Evolutionary conservation across 805 yeast genomes (phyloP).

Genomic region (Saccharomycopsis guyanensis): DNA sequence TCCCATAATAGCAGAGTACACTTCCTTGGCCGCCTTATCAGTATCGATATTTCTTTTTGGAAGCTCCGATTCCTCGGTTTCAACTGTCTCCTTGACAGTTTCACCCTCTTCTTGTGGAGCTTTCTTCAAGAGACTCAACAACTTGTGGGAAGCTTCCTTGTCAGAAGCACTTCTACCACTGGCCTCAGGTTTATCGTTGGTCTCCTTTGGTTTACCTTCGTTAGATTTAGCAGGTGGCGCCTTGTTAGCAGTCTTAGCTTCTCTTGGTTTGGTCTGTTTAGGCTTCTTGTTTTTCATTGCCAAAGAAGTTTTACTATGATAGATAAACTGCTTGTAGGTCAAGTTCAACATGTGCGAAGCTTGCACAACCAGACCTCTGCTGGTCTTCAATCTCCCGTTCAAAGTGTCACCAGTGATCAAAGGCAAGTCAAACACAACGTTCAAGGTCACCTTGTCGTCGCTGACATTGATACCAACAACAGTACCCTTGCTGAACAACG

Average conservation of each 20-base stretch:
- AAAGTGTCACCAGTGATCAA: slow-evolving; percentile 75
- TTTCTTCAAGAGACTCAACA: neutral
- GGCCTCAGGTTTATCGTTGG: neutral
- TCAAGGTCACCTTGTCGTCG: slow-evolving; percentile 57
- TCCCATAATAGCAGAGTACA: slow-evolving; percentile 19
- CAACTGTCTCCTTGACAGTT: slow-evolving; percentile 28
- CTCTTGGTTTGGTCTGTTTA: slow-evolving; percentile 1
- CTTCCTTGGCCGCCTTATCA: slow-evolving; percentile 19
- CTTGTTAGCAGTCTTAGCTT: slow-evolving; percentile 9
- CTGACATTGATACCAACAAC: slow-evolving; percentile 54
- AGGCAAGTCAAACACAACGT: slow-evolving; percentile 77
- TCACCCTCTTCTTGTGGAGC: slow-evolving; percentile 20
- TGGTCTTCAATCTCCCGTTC: slow-evolving; percentile 67
- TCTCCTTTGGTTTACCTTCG: slow-evolving; percentile 1
- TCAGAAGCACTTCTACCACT: neutral
- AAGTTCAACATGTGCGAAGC: slow-evolving; percentile 76
- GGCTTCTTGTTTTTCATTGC: slow-evolving; percentile 17
- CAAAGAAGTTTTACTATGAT: slow-evolving; percentile 60
- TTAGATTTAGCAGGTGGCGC: slow-evolving; percentile 18
- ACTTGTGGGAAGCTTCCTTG: neutral
- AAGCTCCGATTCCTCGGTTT: slow-evolving; percentile 7
- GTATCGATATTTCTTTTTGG: slow-evolving; percentile 13
- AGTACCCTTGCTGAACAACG: slow-evolving; percentile 81
- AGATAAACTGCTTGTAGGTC: slow-evolving; percentile 65
- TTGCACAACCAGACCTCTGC: slow-evolving; percentile 79